Conservation (phyloP, 2,329 filamentous ascomycete genomes). For the Aspergillus tanneri region DNA sequence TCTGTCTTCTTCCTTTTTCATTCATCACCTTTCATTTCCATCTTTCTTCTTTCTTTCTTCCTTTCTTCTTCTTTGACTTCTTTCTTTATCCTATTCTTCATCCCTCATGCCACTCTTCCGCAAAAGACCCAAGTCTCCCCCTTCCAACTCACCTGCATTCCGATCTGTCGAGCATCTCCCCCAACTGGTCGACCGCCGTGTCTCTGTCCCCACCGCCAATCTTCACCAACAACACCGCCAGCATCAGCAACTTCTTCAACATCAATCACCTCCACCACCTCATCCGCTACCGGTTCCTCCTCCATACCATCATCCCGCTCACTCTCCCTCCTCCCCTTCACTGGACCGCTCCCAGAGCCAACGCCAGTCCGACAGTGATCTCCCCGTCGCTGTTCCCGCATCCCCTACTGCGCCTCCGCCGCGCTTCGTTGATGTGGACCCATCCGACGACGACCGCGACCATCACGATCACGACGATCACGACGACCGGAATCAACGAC, state of each 20-base stretch:
- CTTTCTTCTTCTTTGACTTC: slow-evolving; percentile 1
- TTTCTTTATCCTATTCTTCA: slow-evolving; percentile 2
- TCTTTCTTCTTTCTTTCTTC: slow-evolving; percentile 1
- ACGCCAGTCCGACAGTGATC: slow-evolving; percentile 20
- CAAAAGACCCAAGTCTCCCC: slow-evolving; percentile 22
- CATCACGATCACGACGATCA: slow-evolving; percentile 6
- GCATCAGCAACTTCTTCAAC: neutral
- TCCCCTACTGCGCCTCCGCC: slow-evolving; percentile 8
- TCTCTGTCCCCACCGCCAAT: slow-evolving; percentile 15
- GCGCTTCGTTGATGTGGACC: slow-evolving; percentile 25
- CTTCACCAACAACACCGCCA: neutral
- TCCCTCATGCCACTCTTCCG: slow-evolving; percentile 27
- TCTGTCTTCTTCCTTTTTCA: neutral
- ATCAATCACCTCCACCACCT: neutral
- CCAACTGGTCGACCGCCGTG: slow-evolving; percentile 7
- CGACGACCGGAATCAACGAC: slow-evolving; percentile 21
- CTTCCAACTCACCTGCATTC: slow-evolving; percentile 15
- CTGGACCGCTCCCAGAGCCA: slow-evolving; percentile 28
- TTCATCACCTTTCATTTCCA: neutral
- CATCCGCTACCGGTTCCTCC: slow-evolving; percentile 1
- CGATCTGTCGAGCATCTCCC: slow-evolving; percentile 24
- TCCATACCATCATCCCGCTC: slow-evolving; percentile 7
- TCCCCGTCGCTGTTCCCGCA: slow-evolving; percentile 4
- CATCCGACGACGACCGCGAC: slow-evolving; percentile 11
- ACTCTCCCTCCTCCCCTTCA: slow-evolving; percentile 12